Percentiles rank a stretch among this genome's conserved stretches.
Conservation (phyloP, 176 grass and related monocot genomes). For the Lolium perenne region DNA sequence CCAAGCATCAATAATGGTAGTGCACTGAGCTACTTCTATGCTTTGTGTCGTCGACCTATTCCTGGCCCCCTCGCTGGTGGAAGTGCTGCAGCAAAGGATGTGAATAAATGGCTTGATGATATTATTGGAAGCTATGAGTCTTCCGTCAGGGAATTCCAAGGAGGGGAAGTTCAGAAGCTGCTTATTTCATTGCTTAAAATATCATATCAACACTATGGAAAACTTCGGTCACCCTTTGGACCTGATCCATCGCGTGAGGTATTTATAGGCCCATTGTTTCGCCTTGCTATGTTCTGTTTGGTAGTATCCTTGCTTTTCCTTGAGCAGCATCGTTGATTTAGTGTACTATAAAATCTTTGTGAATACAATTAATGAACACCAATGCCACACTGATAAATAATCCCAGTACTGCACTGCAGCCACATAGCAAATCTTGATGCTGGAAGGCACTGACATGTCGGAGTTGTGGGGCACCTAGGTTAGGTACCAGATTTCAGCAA, state of each 20-base stretch:
- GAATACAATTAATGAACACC: neutral
- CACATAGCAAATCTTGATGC: conserved; percentile 2
- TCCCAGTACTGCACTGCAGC: neutral
- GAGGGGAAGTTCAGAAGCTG: conserved; percentile 70
- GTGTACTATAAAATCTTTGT: neutral
- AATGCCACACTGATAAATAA: neutral
- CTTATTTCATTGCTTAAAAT: conserved; percentile 88
- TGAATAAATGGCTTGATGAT: conserved; percentile 97
- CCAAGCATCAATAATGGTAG: conserved; percentile 48
- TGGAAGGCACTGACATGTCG: neutral
- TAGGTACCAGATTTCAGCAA: neutral
- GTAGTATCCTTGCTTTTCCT: neutral
- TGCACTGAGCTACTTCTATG: conserved; percentile 68
- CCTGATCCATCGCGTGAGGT: conserved; percentile 82
- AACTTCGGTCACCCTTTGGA: conserved; percentile 94
- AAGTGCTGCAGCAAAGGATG: conserved; percentile 79
- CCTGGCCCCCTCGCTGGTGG: conserved; percentile 93
- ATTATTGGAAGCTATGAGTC: conserved; percentile 61
- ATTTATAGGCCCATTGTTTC: conserved; percentile 23
- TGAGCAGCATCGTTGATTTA: conserved; percentile 6
- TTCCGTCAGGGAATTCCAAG: conserved; percentile 56
- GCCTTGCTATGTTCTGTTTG: neutral
- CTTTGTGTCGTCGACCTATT: conserved; percentile 67
- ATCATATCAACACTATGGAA: conserved; percentile 88
- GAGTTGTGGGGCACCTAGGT: neutral